Evolutionary conservation across 2,329 filamentous ascomycete species (phyloP), one percentile per base, ranked within the genome.

Genomic region (Fusarium euwallaceae): DNA sequence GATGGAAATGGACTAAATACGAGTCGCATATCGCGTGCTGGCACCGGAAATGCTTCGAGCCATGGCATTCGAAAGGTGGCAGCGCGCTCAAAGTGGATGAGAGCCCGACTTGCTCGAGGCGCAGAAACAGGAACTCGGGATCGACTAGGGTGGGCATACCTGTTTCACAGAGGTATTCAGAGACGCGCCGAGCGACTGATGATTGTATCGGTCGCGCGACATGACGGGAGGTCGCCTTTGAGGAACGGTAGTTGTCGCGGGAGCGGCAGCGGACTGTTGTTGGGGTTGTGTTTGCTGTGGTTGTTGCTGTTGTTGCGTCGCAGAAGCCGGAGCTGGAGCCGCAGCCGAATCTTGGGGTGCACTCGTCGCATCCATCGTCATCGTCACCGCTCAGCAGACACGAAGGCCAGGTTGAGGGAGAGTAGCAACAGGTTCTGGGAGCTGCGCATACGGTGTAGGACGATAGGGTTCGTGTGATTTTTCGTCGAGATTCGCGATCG

Each of bases 81-180:
- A 55, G 53, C 66, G 60, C 61, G 60, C 68, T 63, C 37, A 34
- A 61, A 59, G 27, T 41, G 51, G 68, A 65, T 36, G 27, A 55
- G 64, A 48, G 64, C 17, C 51, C 2, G 17, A 9, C 17, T 34
- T 20, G 27, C 55, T 69, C 68, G 66, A 61, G 55, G 64, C 69
- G 66, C 64, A 67, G 61, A 65, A 61, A 43, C 36, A 55, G 63
- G 51, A 60, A 55, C 48, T 60, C 41, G 32, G 53, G 55, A 58
- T 24, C 61, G 56, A 39, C 36, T 39, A 60, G 45, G 48, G 36
- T 41, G 64, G 64, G 77, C 78, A 81, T 87, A 94, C 93, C 88
- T 93, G 86, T 82, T 94, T 94, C 72, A 95, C 89, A 71, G 86
- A 86, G 64, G 85, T 86, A 80, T 95, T 91, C 56, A 94, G 87